A percentile compares a stretch with the other conserved stretches of the same genome.
Evolutionary conservation across 306 rosid species (phyloP).

Genomic region (Phaseolus lunatus): DNA sequence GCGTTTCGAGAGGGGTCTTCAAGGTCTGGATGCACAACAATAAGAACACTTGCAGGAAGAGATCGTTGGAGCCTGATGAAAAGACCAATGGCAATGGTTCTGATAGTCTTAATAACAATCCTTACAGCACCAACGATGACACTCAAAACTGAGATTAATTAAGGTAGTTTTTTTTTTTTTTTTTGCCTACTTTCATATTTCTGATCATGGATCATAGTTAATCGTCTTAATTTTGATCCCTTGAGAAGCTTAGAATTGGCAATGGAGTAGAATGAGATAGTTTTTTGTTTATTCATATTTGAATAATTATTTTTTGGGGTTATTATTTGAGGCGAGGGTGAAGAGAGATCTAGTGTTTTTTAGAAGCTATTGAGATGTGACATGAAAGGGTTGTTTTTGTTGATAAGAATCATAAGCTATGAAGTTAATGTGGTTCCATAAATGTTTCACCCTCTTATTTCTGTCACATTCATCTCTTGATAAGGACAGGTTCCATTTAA

Average conservation of each 20-base stretch:
- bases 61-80: slow-evolving; percentile 27
- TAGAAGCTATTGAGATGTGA: neutral
- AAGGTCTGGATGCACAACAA: slow-evolving; percentile 94
- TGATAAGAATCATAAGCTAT: neutral
- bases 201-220: slow-evolving; percentile 50
- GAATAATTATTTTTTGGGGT: neutral
- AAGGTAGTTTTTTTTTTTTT: slow-evolving; percentile 17
- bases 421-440: slow-evolving; percentile 32
- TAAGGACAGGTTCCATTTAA: slow-evolving; percentile 2
- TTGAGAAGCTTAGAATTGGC: slow-evolving; percentile 14
- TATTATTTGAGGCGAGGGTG: slow-evolving; percentile 14
- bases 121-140: slow-evolving; percentile 20
- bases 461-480: slow-evolving; percentile 39
- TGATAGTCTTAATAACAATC: slow-evolving; percentile 10
- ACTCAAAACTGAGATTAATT: slow-evolving; percentile 39
- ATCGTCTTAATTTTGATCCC: slow-evolving; percentile 45
- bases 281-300: neutral
- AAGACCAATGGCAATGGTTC: neutral
- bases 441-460: slow-evolving; percentile 44
- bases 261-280: neutral
- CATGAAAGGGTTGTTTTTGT: slow-evolving; percentile 7
- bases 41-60: slow-evolving; percentile 62
- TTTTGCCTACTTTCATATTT: slow-evolving; percentile 48
- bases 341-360: neutral
- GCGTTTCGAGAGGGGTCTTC: slow-evolving; percentile 63